Percentiles rank a stretch among this genome's conserved stretches.
phyloP scores from a whole-genome alignment of 164 flowering plant species.

The Warburgia ugandensis region DNA sequence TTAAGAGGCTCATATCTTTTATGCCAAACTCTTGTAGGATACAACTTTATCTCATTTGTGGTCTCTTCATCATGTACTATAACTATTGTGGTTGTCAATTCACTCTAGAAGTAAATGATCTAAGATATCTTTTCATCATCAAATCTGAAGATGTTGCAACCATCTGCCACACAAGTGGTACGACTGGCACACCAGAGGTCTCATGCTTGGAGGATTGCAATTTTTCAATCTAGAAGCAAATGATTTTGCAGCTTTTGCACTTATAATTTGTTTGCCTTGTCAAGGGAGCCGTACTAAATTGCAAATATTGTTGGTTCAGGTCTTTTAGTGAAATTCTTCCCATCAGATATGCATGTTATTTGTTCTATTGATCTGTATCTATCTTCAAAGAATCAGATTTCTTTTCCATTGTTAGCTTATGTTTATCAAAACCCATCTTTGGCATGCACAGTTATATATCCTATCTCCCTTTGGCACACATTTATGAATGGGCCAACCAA shows the following conservation, averaged over 20 bases:
- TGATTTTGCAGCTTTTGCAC: no score
- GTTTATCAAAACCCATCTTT: constrained; percentile 3
- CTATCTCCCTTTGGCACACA: constrained; percentile 99
- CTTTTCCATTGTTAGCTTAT: neutral
- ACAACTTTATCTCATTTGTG: no score
- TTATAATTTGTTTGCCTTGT: constrained; percentile 3
- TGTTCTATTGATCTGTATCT: no score
- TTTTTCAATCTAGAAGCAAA: no score
- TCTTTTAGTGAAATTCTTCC: constrained; percentile 29
- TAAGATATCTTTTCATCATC: no score
- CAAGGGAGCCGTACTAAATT: constrained; percentile 83
- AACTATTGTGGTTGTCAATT: no score
- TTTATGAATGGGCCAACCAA: constrained; percentile 84
- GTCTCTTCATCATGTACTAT: no score
- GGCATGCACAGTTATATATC: constrained; percentile 66
- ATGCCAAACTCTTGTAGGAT: no score
- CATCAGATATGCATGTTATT: constrained; percentile 94
- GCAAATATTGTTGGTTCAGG: constrained; percentile 69
- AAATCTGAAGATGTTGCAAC: constrained; percentile 91
- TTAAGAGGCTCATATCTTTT: no score
- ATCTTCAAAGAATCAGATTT: no score
- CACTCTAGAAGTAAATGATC: no score
- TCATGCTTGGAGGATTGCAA: neutral
- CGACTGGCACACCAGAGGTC: constrained; percentile 99
- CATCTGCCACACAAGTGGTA: constrained; percentile 97